Conservation (phyloP, 805 yeast species). For the Saccharomycopsis sp. region DNA sequence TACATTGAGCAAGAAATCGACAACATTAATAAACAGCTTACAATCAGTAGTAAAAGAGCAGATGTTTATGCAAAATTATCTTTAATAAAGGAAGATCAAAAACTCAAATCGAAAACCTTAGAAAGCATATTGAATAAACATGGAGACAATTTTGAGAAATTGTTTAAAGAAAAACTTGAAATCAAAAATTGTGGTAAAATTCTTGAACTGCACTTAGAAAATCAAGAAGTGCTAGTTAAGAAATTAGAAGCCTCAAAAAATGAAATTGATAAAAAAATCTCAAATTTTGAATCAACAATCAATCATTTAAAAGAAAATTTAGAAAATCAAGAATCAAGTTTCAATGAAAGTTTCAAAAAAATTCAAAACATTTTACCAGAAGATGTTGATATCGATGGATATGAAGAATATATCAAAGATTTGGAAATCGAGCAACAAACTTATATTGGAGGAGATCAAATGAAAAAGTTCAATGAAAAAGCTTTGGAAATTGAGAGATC, state of each 20-base stretch:
- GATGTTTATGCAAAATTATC: slow-evolving; percentile 47
- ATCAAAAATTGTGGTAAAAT: slow-evolving; percentile 13
- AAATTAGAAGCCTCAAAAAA: slow-evolving; percentile 17
- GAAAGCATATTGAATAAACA: no score
- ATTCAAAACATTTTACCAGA: slow-evolving; percentile 28
- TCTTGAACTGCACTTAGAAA: slow-evolving; percentile 12
- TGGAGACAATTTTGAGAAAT: slow-evolving; percentile 20
- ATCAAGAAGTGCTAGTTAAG: slow-evolving; percentile 15
- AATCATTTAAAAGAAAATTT: slow-evolving; percentile 16
- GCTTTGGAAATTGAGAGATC: slow-evolving; percentile 56
- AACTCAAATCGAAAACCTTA: slow-evolving; percentile 24
- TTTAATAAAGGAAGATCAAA: slow-evolving; percentile 32
- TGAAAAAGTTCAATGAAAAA: slow-evolving; percentile 54
- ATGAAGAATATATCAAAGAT: slow-evolving; percentile 38
- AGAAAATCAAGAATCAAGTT: slow-evolving; percentile 12
- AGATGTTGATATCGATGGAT: slow-evolving; percentile 35
- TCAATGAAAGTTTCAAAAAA: slow-evolving; percentile 15
- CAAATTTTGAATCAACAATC: slow-evolving; percentile 12
- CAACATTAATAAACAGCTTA: slow-evolving; percentile 37
- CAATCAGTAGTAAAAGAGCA: slow-evolving; percentile 43
- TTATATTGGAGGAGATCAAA: slow-evolving; percentile 55
- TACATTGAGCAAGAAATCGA: slow-evolving; percentile 39
- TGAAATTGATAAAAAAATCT: slow-evolving; percentile 17
- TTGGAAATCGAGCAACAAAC: slow-evolving; percentile 52
- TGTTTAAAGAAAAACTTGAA: slow-evolving; percentile 18